Percentiles rank a stretch among this genome's conserved stretches.
phyloP scores from a whole-genome alignment of 495 filamentous ascomycete species.

The Aspergillus bridgeri region DNA sequence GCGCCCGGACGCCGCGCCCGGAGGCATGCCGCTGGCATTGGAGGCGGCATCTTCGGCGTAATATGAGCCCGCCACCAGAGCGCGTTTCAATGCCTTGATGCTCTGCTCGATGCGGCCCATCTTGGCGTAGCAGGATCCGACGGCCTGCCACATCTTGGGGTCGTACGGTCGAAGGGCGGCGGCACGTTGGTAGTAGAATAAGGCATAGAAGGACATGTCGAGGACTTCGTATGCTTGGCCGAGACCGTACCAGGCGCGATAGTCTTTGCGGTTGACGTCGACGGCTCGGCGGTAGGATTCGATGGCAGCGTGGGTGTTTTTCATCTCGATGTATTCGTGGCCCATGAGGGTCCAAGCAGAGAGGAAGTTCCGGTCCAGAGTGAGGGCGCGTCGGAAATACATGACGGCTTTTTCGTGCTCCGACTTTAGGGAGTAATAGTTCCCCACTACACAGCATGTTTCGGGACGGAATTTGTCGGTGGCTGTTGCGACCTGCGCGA shows the following conservation, averaged over 20 bases:
- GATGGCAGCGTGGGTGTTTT: constrained; percentile 97
- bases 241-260: constrained; percentile 96
- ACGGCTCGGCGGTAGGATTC: constrained; percentile 96
- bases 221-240: constrained; percentile 97
- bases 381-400: constrained; percentile 96
- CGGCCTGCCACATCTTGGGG: constrained; percentile 97
- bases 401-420: constrained; percentile 97
- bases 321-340: constrained; percentile 98
- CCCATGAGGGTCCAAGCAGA: constrained; percentile 99
- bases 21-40: constrained; percentile 20
- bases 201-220: constrained; percentile 93
- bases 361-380: constrained; percentile 84
- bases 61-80: constrained; percentile 77
- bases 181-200: constrained; percentile 97
- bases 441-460: constrained; percentile 94
- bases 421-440: constrained; percentile 91
- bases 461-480: constrained; percentile 97
- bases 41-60: constrained; percentile 56
- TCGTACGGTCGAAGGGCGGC: constrained; percentile 88
- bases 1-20: constrained; percentile 11
- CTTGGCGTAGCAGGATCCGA: constrained; percentile 84
- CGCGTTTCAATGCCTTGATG: constrained; percentile 92
- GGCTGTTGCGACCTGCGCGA: constrained; percentile 83
- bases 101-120: constrained; percentile 79
- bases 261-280: constrained; percentile 93